Percentiles rank a stretch among this genome's conserved stretches.
Conservation (phyloP, 805 yeast genomes). For the Nakazawaea molendinolei region DNA sequence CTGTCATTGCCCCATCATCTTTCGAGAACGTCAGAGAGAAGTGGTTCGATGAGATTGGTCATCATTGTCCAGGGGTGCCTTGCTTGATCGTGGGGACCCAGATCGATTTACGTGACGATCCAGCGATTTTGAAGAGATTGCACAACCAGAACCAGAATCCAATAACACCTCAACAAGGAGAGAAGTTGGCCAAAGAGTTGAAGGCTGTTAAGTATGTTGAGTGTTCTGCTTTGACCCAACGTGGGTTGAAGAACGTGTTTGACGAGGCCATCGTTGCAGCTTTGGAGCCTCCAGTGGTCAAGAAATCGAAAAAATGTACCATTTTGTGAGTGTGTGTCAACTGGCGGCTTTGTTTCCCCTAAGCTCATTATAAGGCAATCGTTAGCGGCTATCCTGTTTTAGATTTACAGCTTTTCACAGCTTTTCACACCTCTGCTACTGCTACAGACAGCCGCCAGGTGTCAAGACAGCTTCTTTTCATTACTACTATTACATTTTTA, state of each 20-base stretch:
- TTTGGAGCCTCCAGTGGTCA: slow-evolving; percentile 90
- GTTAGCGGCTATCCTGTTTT: no score
- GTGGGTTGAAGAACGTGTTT: slow-evolving; percentile 95
- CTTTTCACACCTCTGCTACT: no score
- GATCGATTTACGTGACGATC: slow-evolving; percentile 90
- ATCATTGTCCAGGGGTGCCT: slow-evolving; percentile 96
- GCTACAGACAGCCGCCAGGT: no score
- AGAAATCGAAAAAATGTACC: slow-evolving; percentile 75
- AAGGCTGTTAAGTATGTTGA: slow-evolving; percentile 96
- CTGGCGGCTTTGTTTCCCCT: no score
- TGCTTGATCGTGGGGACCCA: slow-evolving; percentile 97
- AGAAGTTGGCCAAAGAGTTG: slow-evolving; percentile 85
- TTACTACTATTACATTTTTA: slow-evolving; percentile 1
- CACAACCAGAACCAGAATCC: slow-evolving; percentile 88
- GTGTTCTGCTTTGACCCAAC: slow-evolving; percentile 95
- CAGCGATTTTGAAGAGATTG: slow-evolving; percentile 80
- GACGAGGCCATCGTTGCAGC: slow-evolving; percentile 99
- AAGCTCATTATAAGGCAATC: no score
- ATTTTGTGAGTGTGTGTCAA: slow-evolving; percentile 60
- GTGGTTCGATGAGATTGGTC: slow-evolving; percentile 96
- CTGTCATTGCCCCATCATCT: slow-evolving; percentile 94
- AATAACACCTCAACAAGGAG: slow-evolving; percentile 82
- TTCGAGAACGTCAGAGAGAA: slow-evolving; percentile 97
- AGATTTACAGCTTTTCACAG: no score
- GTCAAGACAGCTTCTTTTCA: slow-evolving; percentile 1